These are phyloP conservation scores for Russula emetica DNA, from an alignment of 768 basidiomycete species.

Conservation along the genomic window DNA sequence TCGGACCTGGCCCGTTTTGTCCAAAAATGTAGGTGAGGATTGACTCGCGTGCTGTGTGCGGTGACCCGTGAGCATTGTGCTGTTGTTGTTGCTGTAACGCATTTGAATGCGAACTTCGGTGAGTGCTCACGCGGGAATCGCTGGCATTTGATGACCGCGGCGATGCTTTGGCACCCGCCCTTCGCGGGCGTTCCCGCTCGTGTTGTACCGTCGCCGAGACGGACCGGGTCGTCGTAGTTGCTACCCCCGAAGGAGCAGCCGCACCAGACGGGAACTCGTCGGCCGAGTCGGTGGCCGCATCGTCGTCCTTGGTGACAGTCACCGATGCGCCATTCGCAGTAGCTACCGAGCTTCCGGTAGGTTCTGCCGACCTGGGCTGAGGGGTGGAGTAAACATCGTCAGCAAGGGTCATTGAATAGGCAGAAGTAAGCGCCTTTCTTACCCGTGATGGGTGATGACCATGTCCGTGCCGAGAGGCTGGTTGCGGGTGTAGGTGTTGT, in stretches of 20 bases:
- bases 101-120: constrained; percentile 17
- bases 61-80: constrained; percentile 29
- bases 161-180: constrained; percentile 37
- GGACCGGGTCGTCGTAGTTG: constrained; percentile 52
- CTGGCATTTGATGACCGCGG: constrained; percentile 32
- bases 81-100: constrained; percentile 1
- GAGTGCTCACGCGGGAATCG: constrained; percentile 26
- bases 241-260: constrained; percentile 46
- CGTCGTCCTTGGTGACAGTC: constrained; percentile 48
- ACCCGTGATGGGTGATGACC: constrained; percentile 50
- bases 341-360: constrained; percentile 31
- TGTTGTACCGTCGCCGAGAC: constrained; percentile 75
- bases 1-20: constrained; percentile 76
- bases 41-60: constrained; percentile 65
- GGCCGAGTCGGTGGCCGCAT: constrained; percentile 59
- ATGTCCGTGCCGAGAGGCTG: constrained; percentile 39
- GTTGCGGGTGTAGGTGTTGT: constrained; percentile 54
- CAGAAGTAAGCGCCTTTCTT: constrained; percentile 30
- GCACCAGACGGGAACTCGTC: constrained; percentile 49
- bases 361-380: constrained; percentile 63
- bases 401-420: neutral
- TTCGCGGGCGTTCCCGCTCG: constrained; percentile 63
- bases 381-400: constrained; percentile 5
- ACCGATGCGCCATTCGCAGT: constrained; percentile 45
- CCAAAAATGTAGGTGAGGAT: constrained; percentile 99